These are phyloP conservation scores for Gossypium ekmanianum DNA, from an alignment of 345 rosid species.

Conservation along the genomic window DNA sequence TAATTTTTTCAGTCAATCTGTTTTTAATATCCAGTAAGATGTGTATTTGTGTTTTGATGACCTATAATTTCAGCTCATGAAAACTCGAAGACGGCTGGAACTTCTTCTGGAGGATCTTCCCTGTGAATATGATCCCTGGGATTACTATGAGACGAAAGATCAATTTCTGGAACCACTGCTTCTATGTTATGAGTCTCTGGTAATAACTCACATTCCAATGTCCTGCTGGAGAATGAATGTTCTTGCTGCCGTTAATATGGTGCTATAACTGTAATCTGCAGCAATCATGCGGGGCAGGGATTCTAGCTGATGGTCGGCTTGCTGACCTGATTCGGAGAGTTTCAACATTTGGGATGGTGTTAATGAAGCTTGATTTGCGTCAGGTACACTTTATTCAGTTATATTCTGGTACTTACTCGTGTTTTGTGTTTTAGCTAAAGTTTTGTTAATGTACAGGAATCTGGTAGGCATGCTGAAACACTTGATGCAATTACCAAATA, in stretches of 20 bases:
- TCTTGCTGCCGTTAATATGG: neutral
- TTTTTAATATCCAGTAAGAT: neutral
- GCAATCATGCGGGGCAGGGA: conserved; percentile 87
- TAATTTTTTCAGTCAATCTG: neutral
- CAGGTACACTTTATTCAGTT: conserved; percentile 49
- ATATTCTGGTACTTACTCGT: neutral
- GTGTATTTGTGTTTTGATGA: conserved; percentile 7
- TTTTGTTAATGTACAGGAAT: conserved; percentile 55
- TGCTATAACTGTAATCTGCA: conserved; percentile 26
- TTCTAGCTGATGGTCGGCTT: conserved; percentile 87
- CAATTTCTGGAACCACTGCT: conserved; percentile 86
- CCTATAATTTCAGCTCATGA: conserved; percentile 62
- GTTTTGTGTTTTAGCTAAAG: conserved; percentile 13
- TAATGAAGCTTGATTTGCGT: conserved; percentile 95
- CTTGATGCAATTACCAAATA: conserved; percentile 76
- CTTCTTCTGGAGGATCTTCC: conserved; percentile 92
- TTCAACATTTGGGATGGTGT: conserved; percentile 82
- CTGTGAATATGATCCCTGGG: conserved; percentile 71
- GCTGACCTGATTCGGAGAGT: conserved; percentile 93
- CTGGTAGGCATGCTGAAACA: conserved; percentile 82
- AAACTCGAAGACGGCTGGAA: conserved; percentile 71
- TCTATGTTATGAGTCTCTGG: conserved; percentile 85
- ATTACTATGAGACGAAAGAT: conserved; percentile 73
- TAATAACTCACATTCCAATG: conserved; percentile 21
- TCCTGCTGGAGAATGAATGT: neutral